Evolutionary conservation across 352 stramenopile genomes (phyloP).

Genomic region (Phytophthora niederhauseri): DNA sequence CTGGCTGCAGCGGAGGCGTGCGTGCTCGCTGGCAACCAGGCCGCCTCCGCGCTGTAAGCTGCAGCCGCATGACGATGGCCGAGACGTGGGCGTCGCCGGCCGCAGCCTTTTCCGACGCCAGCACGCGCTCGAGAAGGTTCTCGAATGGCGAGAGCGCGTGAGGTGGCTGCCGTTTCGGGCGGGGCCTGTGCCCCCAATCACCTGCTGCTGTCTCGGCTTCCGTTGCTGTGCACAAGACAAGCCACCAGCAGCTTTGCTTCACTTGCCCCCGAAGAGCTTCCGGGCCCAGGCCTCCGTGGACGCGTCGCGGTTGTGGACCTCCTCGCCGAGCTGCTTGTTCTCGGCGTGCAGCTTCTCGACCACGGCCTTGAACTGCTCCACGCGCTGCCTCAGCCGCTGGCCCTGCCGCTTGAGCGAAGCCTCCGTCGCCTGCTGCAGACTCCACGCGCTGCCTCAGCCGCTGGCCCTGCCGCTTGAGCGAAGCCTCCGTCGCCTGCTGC

Average conservation of each 20-base stretch:
- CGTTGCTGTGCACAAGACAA: conserved; percentile 13
- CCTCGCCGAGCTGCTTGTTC: conserved; percentile 38
- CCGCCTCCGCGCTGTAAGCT: neutral
- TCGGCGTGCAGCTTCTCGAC: conserved; percentile 29
- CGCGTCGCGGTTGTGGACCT: conserved; percentile 29
- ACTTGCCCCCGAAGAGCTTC: conserved; percentile 20
- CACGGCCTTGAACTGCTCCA: conserved; percentile 29
- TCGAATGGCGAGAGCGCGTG: conserved; percentile 16
- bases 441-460: conserved; percentile 20
- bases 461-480: conserved; percentile 19
- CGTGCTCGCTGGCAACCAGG: neutral
- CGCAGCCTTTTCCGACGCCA: neutral
- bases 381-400: conserved; percentile 20
- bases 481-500: conserved; percentile 9
- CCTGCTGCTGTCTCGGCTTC: neutral
- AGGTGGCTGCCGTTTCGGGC: conserved; percentile 10
- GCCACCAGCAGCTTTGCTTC: conserved; percentile 1
- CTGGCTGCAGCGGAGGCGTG: neutral
- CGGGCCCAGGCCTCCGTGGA: conserved; percentile 34
- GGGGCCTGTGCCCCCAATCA: conserved; percentile 2
- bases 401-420: conserved; percentile 16
- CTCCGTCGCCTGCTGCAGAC: no score
- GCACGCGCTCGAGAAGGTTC: conserved; percentile 31
- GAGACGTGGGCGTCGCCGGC: neutral
- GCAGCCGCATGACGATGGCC: neutral